phyloP scores from a whole-genome alignment of 257 asterid genomes.

The Solanum peruvianum region DNA sequence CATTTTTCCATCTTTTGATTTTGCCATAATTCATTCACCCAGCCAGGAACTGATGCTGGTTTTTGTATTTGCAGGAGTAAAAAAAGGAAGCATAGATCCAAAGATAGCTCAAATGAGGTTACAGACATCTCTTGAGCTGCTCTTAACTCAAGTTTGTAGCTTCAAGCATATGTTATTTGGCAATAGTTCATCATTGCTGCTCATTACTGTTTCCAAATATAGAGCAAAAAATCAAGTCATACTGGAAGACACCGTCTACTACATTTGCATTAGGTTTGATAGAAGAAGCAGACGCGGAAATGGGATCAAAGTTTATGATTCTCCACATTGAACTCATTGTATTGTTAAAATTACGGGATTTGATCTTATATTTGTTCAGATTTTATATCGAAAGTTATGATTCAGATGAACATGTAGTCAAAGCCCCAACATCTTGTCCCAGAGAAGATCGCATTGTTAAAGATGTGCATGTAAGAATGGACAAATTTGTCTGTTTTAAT shows the following conservation, averaged over 20 bases:
- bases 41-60: neutral
- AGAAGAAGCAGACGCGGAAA: neutral
- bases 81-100: slow-evolving; percentile 88
- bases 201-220: neutral
- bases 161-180: neutral
- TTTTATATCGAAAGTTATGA: neutral
- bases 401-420: neutral
- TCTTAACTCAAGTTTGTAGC: neutral
- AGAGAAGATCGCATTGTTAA: neutral
- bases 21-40: neutral
- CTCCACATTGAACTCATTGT: neutral
- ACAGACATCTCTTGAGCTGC: neutral
- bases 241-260: neutral
- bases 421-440: neutral
- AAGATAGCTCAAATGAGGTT: slow-evolving; percentile 32
- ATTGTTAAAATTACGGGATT: neutral
- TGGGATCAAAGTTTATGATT: neutral
- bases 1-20: neutral
- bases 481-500: neutral
- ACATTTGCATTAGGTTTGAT: neutral
- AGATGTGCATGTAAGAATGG: neutral
- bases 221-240: neutral
- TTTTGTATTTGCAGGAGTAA: slow-evolving; percentile 61
- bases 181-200: neutral
- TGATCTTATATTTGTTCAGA: neutral